Evolutionary conservation across 1,284 basidiomycete species (phyloP), one percentile per base, ranked within the genome.

Genomic region (Paramarasmius palmivorus): DNA sequence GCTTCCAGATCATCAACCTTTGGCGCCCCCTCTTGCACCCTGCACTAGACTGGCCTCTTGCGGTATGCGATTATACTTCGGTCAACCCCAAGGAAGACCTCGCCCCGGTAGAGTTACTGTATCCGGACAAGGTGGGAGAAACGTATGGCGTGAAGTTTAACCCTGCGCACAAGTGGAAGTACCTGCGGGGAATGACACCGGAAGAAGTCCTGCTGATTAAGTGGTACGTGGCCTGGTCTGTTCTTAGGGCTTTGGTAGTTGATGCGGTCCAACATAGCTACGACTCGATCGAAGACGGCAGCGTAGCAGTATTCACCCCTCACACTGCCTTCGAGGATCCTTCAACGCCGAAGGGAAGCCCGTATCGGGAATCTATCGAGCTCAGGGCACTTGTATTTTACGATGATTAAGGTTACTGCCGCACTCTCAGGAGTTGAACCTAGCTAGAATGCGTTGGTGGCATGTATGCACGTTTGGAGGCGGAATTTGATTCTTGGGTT

Each of bases 1-100:
- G 85, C 35, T 83, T 80, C 69, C 85, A 88, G 64, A 82, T 88
- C 51, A 81, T 89, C 69, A 90, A 89, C 69, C 76, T 89, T 54
- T 90, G 87, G 86, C 70, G 85, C 6, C 86, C 86, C 1, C 82
- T 89, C 55, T 59, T 66, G 6, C 68, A 78, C 55, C 63, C 79
- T 2, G 81, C 83, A 8, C 65, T 70, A 35, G 85, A 88, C 61
- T 76, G 72, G 69, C 86, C 86, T 1, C 74, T 88, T 38, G 81
- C 80, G 1, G 69, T 88, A 4, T 86, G 83, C 60, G 87, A 89
- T 61, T 84, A 69, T 60, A 66, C 80, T 25, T 79, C 73, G 29
- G 76, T 89, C 15, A 72, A 81, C 57, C 48, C 61, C 2, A 62
- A 73, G 55, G 65, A 67, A n/a, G 82, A 86, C 60, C 65, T 81